A percentile compares a stretch with the other conserved stretches of the same genome.
Conservation (phyloP, 2,329 filamentous ascomycete genomes). For the Pseudogymnoascus sp. region DNA sequence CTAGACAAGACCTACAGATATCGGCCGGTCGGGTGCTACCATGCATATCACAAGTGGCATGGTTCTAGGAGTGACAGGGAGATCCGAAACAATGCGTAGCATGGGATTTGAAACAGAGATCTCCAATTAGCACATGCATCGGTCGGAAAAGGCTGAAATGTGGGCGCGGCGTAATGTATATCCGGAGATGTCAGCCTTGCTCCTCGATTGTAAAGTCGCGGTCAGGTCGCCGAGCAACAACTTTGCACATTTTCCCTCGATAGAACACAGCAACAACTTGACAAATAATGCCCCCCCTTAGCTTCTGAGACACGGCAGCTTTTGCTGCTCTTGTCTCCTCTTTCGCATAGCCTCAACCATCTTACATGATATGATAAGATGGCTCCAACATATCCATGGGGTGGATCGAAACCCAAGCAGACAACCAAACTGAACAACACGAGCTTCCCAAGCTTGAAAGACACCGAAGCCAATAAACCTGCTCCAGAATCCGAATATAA, state of each 20-base stretch:
- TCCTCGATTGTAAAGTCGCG: conserved; percentile 6
- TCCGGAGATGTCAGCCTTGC: conserved; percentile 4
- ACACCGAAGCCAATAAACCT: conserved; percentile 30
- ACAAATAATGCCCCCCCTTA: background rate
- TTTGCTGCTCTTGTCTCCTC: conserved; percentile 6
- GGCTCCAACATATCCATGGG: conserved; percentile 29
- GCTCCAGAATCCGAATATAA: conserved; percentile 59
- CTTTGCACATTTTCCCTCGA: conserved; percentile 1
- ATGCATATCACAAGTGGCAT: background rate
- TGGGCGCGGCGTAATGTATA: conserved; percentile 6
- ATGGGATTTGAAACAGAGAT: background rate
- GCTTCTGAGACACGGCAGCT: conserved; percentile 4
- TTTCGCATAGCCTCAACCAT: conserved; percentile 2
- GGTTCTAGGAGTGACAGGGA: background rate
- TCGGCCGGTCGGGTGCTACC: background rate
- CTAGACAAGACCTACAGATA: background rate
- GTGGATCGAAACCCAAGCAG: conserved; percentile 18
- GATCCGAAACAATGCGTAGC: background rate
- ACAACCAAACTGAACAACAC: conserved; percentile 34
- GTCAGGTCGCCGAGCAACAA: conserved; percentile 7
- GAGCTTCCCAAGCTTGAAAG: conserved; percentile 46
- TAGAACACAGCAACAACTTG: conserved; percentile 4
- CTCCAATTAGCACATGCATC: conserved; percentile 1
- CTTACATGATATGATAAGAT: conserved; percentile 17
- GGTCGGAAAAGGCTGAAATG: conserved; percentile 8